These are phyloP conservation scores for Aureobasidium sp. DNA, from an alignment of 2,329 filamentous ascomycete species.

Conservation along the genomic window DNA sequence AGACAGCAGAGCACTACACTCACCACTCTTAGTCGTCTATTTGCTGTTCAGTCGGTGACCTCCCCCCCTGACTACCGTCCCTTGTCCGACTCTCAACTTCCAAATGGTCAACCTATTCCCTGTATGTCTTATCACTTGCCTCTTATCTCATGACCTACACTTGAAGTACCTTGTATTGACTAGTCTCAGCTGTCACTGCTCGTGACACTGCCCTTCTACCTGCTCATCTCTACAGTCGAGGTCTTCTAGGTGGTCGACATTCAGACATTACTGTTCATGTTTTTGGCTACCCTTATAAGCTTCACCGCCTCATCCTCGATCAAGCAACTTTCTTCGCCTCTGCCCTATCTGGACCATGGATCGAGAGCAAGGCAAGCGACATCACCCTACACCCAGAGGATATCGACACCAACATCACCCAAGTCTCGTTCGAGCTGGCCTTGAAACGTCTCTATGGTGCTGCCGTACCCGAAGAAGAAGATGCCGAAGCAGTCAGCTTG, in stretches of 20 bases:
- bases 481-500: constrained; percentile 44
- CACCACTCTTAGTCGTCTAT: constrained; percentile 37
- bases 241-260: constrained; percentile 44
- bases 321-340: constrained; percentile 49
- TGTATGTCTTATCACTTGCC: constrained; percentile 15
- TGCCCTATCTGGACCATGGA: constrained; percentile 48
- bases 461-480: constrained; percentile 40
- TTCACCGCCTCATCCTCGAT: constrained; percentile 48
- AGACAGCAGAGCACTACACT: constrained; percentile 33
- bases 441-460: constrained; percentile 48
- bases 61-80: constrained; percentile 31
- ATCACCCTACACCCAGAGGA: constrained; percentile 46
- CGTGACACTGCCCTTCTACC: constrained; percentile 31
- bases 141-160: background rate
- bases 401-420: constrained; percentile 46
- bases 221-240: constrained; percentile 45
- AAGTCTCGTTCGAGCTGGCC: constrained; percentile 46
- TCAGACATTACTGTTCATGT: constrained; percentile 48
- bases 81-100: constrained; percentile 9
- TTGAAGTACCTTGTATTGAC: background rate
- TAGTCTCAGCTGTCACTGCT: background rate
- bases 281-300: constrained; percentile 43
- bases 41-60: constrained; percentile 32
- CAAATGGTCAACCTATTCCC: constrained; percentile 17
- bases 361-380: constrained; percentile 45